A percentile compares a stretch with the other conserved stretches of the same genome.
Evolutionary conservation across 345 rosid species (phyloP).

Genomic region (Erysimum cheiranthoides): DNA sequence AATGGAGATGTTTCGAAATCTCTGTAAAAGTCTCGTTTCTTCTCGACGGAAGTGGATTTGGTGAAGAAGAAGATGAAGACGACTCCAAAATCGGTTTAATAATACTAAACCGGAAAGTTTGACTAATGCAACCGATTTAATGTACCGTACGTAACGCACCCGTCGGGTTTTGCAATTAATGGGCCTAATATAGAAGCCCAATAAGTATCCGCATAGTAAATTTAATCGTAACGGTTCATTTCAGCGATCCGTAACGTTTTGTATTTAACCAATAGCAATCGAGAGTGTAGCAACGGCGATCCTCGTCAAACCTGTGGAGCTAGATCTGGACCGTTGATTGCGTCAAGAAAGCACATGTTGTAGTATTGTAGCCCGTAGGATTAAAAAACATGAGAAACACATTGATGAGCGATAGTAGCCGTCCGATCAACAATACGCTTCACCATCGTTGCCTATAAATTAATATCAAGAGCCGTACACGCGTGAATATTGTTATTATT

Average conservation of each 20-base stretch:
- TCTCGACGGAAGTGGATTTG: constrained; percentile 15
- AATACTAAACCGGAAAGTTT: constrained; percentile 24
- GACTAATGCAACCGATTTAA: constrained; percentile 11
- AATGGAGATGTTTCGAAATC: constrained; percentile 12
- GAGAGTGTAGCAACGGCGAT: neutral
- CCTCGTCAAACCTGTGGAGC: neutral
- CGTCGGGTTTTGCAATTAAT: constrained; percentile 4
- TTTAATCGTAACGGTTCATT: neutral
- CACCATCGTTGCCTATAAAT: constrained; percentile 40
- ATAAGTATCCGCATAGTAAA: neutral
- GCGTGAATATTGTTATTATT: neutral
- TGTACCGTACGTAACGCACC: neutral
- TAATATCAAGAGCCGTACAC: constrained; percentile 26
- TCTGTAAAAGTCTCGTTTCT: constrained; percentile 6
- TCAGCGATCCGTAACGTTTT: constrained; percentile 8
- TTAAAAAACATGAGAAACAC: constrained; percentile 44
- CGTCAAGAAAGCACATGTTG: constrained; percentile 39
- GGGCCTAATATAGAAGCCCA: constrained; percentile 33
- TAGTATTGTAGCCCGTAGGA: constrained; percentile 22
- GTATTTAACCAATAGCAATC: constrained; percentile 27
- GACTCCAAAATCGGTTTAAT: constrained; percentile 11
- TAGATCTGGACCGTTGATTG: constrained; percentile 20
- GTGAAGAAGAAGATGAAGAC: constrained; percentile 12
- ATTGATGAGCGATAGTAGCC: constrained; percentile 33
- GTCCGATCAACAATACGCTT: constrained; percentile 21